Base-by-base conservation (phyloP, 306 rosid species). In the Benincasa hispida region DNA sequence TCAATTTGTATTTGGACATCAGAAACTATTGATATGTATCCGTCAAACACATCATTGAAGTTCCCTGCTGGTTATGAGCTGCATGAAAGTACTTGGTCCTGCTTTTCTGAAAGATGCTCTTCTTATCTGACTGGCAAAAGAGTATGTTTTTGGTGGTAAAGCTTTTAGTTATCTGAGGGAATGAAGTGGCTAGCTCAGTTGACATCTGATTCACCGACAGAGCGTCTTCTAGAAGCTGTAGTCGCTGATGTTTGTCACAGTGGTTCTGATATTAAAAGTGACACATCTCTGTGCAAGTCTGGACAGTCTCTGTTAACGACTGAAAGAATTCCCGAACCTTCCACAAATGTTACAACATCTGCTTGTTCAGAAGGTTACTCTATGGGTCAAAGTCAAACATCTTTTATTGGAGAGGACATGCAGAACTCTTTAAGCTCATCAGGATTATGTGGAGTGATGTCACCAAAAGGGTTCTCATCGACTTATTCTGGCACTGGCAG, bases 51-150 rank as follows among this genome's bases (percentile, higher is more conserved):
- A 57, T 82, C 88, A 32, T 76, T 87, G 82, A 83, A 89, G 76
- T 92, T 95, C 82, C 98, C 98, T 85, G 97, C 97, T 84, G 99
- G 96, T 47, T 92, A 86, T 81, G 99, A 95, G 86, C 91, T 95
- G 57, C 93, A 89, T 58, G 98, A 95, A n/a, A 90, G 99, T 89
- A 42, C 97, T 95, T 72, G 99, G 99, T 78, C 93, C 97, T 35
- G 87, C 85, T 78, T 92, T 91, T 88, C 75, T 80, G 63, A 86
- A 78, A 85, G 86, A 80, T 78, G 83, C 84, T 72, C 79, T 79
- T n/a, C n/a, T 57, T 80, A 79, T 79, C 85, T 79, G 90, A 85
- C 74, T 86, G 70, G 86, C 74, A 65, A 62, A 76, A 4, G 86
- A 78, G 82, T 86, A 82, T 66, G 75, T 80, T 76, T 86, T 83